Evolutionary conservation across 306 rosid genomes (phyloP), one percentile per base, ranked within the genome.

Genomic region (Hippophae rhamnoides): DNA sequence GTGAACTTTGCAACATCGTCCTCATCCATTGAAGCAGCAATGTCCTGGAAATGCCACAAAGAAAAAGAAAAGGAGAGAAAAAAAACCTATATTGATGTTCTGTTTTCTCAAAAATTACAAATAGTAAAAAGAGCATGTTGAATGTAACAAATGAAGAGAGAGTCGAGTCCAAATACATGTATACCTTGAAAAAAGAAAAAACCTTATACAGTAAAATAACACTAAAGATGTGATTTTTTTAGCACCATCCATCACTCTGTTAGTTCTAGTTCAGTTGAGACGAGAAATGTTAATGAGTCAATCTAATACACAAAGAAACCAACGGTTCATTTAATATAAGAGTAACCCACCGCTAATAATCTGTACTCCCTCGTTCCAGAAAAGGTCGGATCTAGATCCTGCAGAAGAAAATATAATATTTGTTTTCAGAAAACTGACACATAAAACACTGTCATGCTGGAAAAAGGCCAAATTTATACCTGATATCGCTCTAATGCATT

Each of bases 301-400:
- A 12, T 49, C n/a, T 12, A 13, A 3, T 12, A 14, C 7, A 49
- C 3, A 63, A 14, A 52, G 13, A 26, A 41, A 62, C 7, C 10
- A 57, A 53, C 54, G 48, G 7, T 11, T 57, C 48, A 40, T 40
- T 41, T 26, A 14, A 48, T 10, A 46, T 52, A 11, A 61, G 26
- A 27, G 55, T 58, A 44, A 79, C 86, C 41, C 75, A 88, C 99
- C 47, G 86, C 86, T 79, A 92, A 74, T 54, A 92, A 75, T 78
- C 58, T 84, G 57, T 60, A 92, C 79, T 88, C 99, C 61, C 99
- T 87, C 42, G 99, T 76, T 73, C 94, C 94, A 0, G 95, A 80
- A 79, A 92, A 92, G 40, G 90, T 88, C 52, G 97, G 95, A 84
- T 92, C 99, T 56, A 92, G 44, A n/a, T 92, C 99, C 97, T 88